Percentiles rank a stretch among this genome's conserved stretches.
Evolutionary conservation across 2,329 filamentous ascomycete genomes (phyloP).

Genomic region (Trichoderma brevicompactum): DNA sequence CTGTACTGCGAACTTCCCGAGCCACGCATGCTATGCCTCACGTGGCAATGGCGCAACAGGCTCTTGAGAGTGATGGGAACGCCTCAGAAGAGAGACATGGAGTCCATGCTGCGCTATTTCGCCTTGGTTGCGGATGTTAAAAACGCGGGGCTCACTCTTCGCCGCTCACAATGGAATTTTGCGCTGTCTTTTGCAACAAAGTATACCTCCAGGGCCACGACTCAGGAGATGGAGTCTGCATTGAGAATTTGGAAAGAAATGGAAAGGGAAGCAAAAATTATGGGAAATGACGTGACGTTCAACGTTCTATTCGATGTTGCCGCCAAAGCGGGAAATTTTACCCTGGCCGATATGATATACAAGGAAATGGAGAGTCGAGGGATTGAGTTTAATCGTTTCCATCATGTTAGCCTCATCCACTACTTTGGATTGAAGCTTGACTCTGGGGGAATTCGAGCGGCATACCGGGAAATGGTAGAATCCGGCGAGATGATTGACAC

Average conservation of each 20-base stretch:
- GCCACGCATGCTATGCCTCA: constrained; percentile 56
- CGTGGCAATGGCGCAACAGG: constrained; percentile 58
- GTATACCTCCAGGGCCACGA: constrained; percentile 65
- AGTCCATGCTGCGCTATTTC: constrained; percentile 80
- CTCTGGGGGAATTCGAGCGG: constrained; percentile 71
- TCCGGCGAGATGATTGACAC: constrained; percentile 88
- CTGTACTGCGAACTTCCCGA: constrained; percentile 57
- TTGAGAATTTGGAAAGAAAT: constrained; percentile 86
- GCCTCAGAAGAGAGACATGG: constrained; percentile 59
- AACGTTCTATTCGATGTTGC: constrained; percentile 91
- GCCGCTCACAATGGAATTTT: constrained; percentile 75
- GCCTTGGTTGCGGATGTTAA: constrained; percentile 83
- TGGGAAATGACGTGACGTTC: constrained; percentile 79
- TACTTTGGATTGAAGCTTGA: constrained; percentile 79
- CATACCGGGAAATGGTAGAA: constrained; percentile 83
- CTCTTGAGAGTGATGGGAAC: constrained; percentile 72
- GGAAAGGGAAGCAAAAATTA: constrained; percentile 71
- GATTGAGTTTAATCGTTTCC: constrained; percentile 74
- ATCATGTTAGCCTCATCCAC: constrained; percentile 80
- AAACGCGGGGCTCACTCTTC: constrained; percentile 70
- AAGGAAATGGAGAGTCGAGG: constrained; percentile 76
- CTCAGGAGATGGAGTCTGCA: constrained; percentile 62
- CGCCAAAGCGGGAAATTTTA: constrained; percentile 81
- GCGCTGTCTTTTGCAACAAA: constrained; percentile 80
- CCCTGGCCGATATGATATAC: constrained; percentile 81